These are phyloP conservation scores for Ceratocystis ficicola DNA, from an alignment of 2,329 filamentous ascomycete species.

Conservation along the genomic window DNA sequence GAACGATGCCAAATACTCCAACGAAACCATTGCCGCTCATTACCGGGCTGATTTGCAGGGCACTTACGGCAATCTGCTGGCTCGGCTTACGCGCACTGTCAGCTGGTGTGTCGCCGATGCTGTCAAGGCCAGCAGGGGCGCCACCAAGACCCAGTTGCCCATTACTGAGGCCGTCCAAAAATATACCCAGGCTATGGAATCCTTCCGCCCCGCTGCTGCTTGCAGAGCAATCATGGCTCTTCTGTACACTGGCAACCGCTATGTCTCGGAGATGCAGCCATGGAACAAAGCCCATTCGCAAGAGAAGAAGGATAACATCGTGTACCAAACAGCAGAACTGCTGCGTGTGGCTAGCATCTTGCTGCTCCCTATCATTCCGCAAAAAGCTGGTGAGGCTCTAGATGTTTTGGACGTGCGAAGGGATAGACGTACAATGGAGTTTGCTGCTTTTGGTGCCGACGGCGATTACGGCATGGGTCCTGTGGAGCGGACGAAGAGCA, in stretches of 20 bases:
- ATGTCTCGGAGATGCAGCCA: slow-evolving; percentile 49
- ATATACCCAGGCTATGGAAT: slow-evolving; percentile 19
- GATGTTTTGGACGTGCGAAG: slow-evolving; percentile 62
- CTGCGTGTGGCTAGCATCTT: slow-evolving; percentile 71
- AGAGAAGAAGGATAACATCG: slow-evolving; percentile 37
- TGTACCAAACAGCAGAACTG: slow-evolving; percentile 64
- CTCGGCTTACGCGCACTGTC: slow-evolving; percentile 55
- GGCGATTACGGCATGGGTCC: slow-evolving; percentile 48
- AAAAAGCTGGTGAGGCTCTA: slow-evolving; percentile 58
- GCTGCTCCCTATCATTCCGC: slow-evolving; percentile 82
- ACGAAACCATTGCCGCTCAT: slow-evolving; percentile 56
- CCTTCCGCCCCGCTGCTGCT: slow-evolving; percentile 20
- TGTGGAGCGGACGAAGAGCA: slow-evolving; percentile 8
- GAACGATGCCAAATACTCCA: slow-evolving; percentile 76
- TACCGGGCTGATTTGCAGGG: slow-evolving; percentile 71
- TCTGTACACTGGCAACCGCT: slow-evolving; percentile 30
- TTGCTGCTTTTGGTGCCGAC: slow-evolving; percentile 54
- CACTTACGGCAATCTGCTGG: slow-evolving; percentile 68
- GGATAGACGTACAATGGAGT: slow-evolving; percentile 49
- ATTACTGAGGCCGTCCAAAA: slow-evolving; percentile 19
- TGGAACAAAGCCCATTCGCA: slow-evolving; percentile 44
- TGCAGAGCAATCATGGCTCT: slow-evolving; percentile 20
- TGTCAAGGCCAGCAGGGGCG: slow-evolving; percentile 30
- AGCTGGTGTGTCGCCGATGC: slow-evolving; percentile 55
- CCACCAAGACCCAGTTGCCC: slow-evolving; percentile 10